Percentiles rank a stretch among this genome's conserved stretches.
These are phyloP conservation scores for Microdochium trichocladiopsis DNA, from an alignment of 2,329 filamentous ascomycete genomes.

Conservation along the genomic window DNA sequence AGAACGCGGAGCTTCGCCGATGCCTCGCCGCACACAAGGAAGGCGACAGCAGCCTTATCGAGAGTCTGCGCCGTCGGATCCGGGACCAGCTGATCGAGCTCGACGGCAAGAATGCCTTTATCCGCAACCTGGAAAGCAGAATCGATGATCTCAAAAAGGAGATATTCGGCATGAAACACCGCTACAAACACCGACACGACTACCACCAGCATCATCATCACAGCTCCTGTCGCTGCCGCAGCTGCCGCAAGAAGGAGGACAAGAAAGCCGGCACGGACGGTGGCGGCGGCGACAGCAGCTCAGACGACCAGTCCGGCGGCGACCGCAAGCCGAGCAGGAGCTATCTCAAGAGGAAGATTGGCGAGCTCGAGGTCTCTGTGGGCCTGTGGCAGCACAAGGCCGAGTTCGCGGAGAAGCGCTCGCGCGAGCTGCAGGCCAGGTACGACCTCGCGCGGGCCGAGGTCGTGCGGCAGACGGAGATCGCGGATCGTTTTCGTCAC, in stretches of 20 bases:
- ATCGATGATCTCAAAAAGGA: constrained; percentile 7
- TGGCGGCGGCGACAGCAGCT: neutral
- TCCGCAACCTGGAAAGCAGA: constrained; percentile 8
- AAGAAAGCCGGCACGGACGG: neutral
- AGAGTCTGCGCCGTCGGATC: constrained; percentile 10
- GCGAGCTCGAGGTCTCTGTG: neutral
- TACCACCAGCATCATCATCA: neutral
- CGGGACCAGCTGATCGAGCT: constrained; percentile 11
- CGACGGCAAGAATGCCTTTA: constrained; percentile 5
- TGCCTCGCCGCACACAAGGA: constrained; percentile 1
- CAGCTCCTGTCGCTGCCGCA: neutral
- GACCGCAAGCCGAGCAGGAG: neutral
- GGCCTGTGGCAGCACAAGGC: neutral
- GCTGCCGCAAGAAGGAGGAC: neutral
- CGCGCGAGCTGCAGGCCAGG: neutral
- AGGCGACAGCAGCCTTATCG: constrained; percentile 7
- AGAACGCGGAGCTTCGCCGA: constrained; percentile 1
- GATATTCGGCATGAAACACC: constrained; percentile 9
- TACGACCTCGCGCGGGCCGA: neutral
- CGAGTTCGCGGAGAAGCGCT: neutral
- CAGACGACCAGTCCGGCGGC: neutral
- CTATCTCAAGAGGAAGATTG: neutral
- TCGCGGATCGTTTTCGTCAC: neutral
- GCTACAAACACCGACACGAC: neutral
- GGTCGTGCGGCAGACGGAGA: neutral